Evolutionary conservation across 179 eudicot species (phyloP), one percentile per base, ranked within the genome.

Genomic region (Carnegiea gigantea): DNA sequence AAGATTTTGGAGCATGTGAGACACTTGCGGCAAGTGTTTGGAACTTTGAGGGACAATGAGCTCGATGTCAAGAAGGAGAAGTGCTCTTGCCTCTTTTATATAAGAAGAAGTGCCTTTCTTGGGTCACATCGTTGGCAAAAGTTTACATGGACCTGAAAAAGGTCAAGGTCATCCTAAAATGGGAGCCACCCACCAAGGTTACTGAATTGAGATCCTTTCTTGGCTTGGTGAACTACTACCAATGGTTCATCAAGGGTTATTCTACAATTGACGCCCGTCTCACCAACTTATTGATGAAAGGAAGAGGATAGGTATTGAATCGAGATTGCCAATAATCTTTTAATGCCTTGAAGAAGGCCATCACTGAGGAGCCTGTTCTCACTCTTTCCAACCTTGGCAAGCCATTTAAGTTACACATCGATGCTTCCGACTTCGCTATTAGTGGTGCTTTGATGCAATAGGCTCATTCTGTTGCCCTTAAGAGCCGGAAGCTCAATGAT

Each of bases 211-310:
- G 43, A 6, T 38, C 1, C 43, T 38, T 38, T 6, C 43, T 38
- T 38, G 43, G 43, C 43, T 38, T 38, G 43, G 43, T 38, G 43
- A 38, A 38, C 43, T 38, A 38, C 43, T 38, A 38, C 6, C 43
- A 6, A 38, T 6, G 43, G 43, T 38, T 38, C 43, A 38, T 38
- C 43, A 38, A 38, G 43, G 43, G 43, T 38, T 38, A 38, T 38
- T 38, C 3, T 6, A 38, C 43, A 38, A 38, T 38, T 3, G 1
- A 51, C 48, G 86, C 90, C 87, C 85, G 85, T 54, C 4, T 54
- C 3, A 10, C 60, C 9, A 9, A 54, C 14, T 18, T 54, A 2
- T 9, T 54, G 18, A 54, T 2, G 60, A 54, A 54, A 18, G 20
- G 20, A 18, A 54, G 15, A 9, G 4, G 15, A 54, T 54, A 9